Evolutionary conservation across 805 yeast species (phyloP), one percentile per base, ranked within the genome.

Genomic region (Saturnispora besseyi): DNA sequence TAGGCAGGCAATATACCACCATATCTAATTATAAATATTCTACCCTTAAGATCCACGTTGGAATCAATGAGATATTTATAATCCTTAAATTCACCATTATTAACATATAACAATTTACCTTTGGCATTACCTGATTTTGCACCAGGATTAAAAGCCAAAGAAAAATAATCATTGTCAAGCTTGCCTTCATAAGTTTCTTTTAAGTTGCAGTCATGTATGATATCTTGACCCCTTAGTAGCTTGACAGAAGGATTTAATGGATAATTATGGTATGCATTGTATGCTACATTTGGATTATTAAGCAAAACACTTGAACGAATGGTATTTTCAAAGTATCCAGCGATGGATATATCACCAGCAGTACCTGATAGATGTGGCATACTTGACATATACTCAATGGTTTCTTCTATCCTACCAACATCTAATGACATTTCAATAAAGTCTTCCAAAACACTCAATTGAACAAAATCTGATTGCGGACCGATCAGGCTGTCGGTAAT

Each of bases 341-440:
- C 82, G 34, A 89, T 66, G 0, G 91, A 76, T 52, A 79, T 65
- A 63, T 88, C 96, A 18, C 96, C 98, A 13, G 79, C 77, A 2
- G 97, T 83, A 3, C 98, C 98, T 0, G 96, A 80, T 55, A 84
- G 66, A 62, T 89, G 97, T 3, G 96, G 88, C 80, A 88, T 79
- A 7, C 85, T 76, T 28, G 90, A 80, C 24, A 88, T 61, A 58
- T 86, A 87, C 56, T 85, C 84, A 51, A 84, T 59, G 54, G 82
- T 79, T 43, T 78, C 81, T 58, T 81, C 81, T 64, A 91, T 70
- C 22, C 77, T 64, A 24, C 76, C 73, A 6, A 72, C 63, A 58
- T 80, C 84, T 30, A 87, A 69, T 41, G 75, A 72, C n/a, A 66
- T 63, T 31, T 69, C 68, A 7, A 84, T 70, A 44, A 76, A 75